Evolutionary conservation across 805 yeast species (phyloP).

Genomic region (Wickerhamomyces bisporus): DNA sequence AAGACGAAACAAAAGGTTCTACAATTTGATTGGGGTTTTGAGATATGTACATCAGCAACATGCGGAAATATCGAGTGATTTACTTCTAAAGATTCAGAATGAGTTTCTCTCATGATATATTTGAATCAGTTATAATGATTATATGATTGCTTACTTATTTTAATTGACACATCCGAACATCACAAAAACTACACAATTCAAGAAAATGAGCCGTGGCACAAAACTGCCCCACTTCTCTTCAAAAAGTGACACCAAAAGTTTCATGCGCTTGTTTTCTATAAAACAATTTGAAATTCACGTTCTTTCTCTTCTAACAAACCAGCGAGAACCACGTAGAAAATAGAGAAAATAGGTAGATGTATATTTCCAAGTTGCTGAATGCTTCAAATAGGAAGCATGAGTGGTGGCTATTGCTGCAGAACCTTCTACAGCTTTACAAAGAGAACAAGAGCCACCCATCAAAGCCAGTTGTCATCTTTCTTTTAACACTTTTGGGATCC

Average conservation of each 20-base stretch:
- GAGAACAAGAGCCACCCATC: conserved; percentile 24
- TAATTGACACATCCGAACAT: no score
- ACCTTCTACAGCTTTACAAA: conserved; percentile 20
- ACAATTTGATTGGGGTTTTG: conserved; percentile 24
- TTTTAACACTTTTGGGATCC: conserved; percentile 21
- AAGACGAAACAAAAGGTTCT: conserved; percentile 20
- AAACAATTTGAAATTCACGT: no score
- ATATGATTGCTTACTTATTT: no score
- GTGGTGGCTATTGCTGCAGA: conserved; percentile 15
- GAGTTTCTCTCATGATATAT: conserved; percentile 18
- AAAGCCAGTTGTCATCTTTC: conserved; percentile 23
- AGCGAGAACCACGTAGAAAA: no score
- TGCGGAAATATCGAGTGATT: conserved; percentile 7
- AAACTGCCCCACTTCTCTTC: no score
- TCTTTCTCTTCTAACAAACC: no score
- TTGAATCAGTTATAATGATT: no score
- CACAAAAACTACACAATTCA: no score
- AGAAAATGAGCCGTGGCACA: no score
- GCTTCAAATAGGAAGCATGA: conserved; percentile 16
- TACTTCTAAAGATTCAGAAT: conserved; percentile 22
- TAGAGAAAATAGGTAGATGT: background rate
- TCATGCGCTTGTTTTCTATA: no score
- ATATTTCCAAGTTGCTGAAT: conserved; percentile 16
- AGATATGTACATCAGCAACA: conserved; percentile 12
- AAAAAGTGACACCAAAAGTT: no score